Evolutionary conservation across 179 eudicot genomes (phyloP).

Genomic region (Beta macrorhiza): DNA sequence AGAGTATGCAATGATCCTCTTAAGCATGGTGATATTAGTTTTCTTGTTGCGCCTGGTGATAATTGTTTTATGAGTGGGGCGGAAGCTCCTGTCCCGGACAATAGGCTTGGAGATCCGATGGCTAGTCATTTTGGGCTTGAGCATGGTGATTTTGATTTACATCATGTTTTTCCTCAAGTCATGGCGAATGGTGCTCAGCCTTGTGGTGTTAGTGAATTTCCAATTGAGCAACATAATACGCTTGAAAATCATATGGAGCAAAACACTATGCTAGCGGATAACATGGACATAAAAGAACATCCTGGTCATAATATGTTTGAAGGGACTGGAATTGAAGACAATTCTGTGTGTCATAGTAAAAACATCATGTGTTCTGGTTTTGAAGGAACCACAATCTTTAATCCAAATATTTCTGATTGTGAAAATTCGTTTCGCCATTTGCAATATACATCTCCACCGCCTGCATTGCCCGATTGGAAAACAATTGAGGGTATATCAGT

Average conservation of each 20-base stretch:
- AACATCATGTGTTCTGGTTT: slow-evolving; percentile 19
- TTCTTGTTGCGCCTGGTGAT: slow-evolving; percentile 30
- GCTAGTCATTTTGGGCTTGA: slow-evolving; percentile 27
- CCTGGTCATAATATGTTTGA: slow-evolving; percentile 29
- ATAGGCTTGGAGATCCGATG: slow-evolving; percentile 31
- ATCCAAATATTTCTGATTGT: slow-evolving; percentile 36
- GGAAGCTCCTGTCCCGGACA: slow-evolving; percentile 24
- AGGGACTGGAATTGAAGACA: slow-evolving; percentile 28
- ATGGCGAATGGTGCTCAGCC: slow-evolving; percentile 26
- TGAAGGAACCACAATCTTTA: slow-evolving; percentile 26
- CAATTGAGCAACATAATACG: slow-evolving; percentile 25
- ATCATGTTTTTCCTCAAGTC: slow-evolving; percentile 31
- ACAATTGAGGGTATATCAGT: slow-evolving; percentile 34
- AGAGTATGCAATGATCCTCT: slow-evolving; percentile 47
- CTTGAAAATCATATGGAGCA: slow-evolving; percentile 31
- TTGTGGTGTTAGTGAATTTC: slow-evolving; percentile 29
- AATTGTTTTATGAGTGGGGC: slow-evolving; percentile 27
- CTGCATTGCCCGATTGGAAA: slow-evolving; percentile 47
- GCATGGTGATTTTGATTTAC: slow-evolving; percentile 28
- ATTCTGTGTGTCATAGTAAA: slow-evolving; percentile 21
- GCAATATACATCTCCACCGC: slow-evolving; percentile 42
- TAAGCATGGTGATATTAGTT: slow-evolving; percentile 33
- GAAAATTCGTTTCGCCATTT: slow-evolving; percentile 42
- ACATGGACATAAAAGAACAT: slow-evolving; percentile 29
- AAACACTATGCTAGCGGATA: slow-evolving; percentile 17